Evolutionary conservation across 192 early-diverging fungal species (phyloP).

Genomic region (Umbelopsis vinacea): DNA sequence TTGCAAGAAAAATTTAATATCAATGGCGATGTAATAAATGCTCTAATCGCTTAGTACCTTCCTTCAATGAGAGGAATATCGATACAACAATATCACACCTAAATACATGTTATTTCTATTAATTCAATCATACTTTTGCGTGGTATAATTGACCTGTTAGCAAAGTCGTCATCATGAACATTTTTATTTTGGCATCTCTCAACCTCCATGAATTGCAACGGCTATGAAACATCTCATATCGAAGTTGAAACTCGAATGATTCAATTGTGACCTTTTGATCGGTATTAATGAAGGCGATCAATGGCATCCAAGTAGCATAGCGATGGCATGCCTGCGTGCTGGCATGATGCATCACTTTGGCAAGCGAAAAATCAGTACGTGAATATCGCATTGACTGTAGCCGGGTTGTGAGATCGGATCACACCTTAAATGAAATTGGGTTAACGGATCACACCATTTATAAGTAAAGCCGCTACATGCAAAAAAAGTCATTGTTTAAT

Average conservation of each 20-base stretch:
- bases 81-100: not conserved
- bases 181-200: no score
- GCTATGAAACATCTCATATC: not conserved
- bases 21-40: not conserved
- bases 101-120: not conserved
- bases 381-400: no score
- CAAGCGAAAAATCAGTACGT: no score
- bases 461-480: no score
- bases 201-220: not conserved
- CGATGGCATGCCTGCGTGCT: no score
- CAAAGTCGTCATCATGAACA: not conserved
- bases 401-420: no score
- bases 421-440: no score
- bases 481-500: no score
- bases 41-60: not conserved
- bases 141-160: not conserved
- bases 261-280: not conserved
- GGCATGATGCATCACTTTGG: no score
- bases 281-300: no score
- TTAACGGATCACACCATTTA: no score
- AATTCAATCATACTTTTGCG: not conserved
- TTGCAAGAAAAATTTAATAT: conserved; percentile 13
- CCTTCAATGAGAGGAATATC: not conserved
- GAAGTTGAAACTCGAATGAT: not conserved
- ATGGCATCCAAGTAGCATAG: no score